A percentile compares a stretch with the other conserved stretches of the same genome.
phyloP scores from a whole-genome alignment of 768 basidiomycete genomes.

The Rhizopogon vinicolor region DNA sequence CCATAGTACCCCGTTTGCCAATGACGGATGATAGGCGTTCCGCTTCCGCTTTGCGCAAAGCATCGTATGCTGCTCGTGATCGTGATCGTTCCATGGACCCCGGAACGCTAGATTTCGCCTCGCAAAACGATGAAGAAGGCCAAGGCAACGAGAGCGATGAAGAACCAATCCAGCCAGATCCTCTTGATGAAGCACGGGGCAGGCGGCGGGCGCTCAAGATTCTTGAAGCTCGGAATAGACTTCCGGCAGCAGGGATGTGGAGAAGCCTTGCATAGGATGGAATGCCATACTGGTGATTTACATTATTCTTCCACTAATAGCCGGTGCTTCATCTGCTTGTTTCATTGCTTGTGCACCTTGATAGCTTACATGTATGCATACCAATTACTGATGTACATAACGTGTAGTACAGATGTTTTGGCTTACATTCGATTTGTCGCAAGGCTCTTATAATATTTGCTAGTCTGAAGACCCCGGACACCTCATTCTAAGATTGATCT shows the following conservation, averaged over 20 bases:
- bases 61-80: conserved; percentile 67
- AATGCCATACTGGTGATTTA: conserved; percentile 11
- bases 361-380: conserved; percentile 29
- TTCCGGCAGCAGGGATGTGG: conserved; percentile 78
- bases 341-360: conserved; percentile 23
- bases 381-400: conserved; percentile 7
- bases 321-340: conserved; percentile 25
- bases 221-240: conserved; percentile 59
- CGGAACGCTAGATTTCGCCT: conserved; percentile 58
- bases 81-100: conserved; percentile 61
- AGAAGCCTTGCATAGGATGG: conserved; percentile 57
- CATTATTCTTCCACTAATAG: conserved; percentile 28
- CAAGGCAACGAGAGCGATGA: conserved; percentile 30
- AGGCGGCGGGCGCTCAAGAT: conserved; percentile 63
- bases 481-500: conserved; percentile 12
- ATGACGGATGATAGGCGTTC: conserved; percentile 9
- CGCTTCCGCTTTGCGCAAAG: conserved; percentile 51
- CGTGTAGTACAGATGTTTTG: not conserved
- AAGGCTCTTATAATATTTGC: not conserved
- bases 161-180: conserved; percentile 16
- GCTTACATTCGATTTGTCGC: conserved; percentile 26
- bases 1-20: conserved; percentile 24
- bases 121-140: conserved; percentile 47
- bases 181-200: conserved; percentile 36
- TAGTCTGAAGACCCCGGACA: not conserved